These are phyloP conservation scores for Hypoxylon sp. DNA, from an alignment of 2,329 filamentous ascomycete species.

Conservation along the genomic window DNA sequence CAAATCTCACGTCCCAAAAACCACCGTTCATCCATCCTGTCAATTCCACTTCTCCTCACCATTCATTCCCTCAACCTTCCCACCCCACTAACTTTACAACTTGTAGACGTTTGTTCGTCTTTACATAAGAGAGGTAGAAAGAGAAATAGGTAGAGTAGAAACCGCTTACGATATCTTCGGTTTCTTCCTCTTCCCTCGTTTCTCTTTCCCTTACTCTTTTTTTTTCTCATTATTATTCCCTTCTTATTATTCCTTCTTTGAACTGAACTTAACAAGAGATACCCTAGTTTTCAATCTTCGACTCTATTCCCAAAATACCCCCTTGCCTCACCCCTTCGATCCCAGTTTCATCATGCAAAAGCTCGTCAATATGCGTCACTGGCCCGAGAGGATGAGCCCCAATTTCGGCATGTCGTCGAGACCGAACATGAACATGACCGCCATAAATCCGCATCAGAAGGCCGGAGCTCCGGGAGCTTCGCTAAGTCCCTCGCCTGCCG, in stretches of 20 bases:
- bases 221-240: slow-evolving; percentile 38
- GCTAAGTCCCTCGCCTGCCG: slow-evolving; percentile 72
- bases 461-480: slow-evolving; percentile 60
- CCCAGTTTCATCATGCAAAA: slow-evolving; percentile 68
- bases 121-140: slow-evolving; percentile 36
- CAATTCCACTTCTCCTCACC: slow-evolving; percentile 42
- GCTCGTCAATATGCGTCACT: slow-evolving; percentile 76
- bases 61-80: slow-evolving; percentile 41
- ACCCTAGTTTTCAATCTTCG: slow-evolving; percentile 38
- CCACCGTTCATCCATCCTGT: slow-evolving; percentile 36
- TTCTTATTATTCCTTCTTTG: slow-evolving; percentile 38
- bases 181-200: slow-evolving; percentile 44
- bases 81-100: slow-evolving; percentile 18
- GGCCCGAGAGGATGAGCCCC: slow-evolving; percentile 74
- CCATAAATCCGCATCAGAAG: slow-evolving; percentile 67
- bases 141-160: slow-evolving; percentile 36
- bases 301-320: slow-evolving; percentile 30
- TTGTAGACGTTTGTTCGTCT: slow-evolving; percentile 38
- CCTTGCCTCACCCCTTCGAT: slow-evolving; percentile 23
- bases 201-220: slow-evolving; percentile 38
- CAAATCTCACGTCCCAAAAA: slow-evolving; percentile 37
- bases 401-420: slow-evolving; percentile 70
- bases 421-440: slow-evolving; percentile 64
- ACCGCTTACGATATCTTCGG: slow-evolving; percentile 34
- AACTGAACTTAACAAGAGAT: slow-evolving; percentile 19